A percentile compares a stretch with the other conserved stretches of the same genome.
Evolutionary conservation across 768 basidiomycete genomes (phyloP).

Genomic region (Macrolepiota fuliginosa): DNA sequence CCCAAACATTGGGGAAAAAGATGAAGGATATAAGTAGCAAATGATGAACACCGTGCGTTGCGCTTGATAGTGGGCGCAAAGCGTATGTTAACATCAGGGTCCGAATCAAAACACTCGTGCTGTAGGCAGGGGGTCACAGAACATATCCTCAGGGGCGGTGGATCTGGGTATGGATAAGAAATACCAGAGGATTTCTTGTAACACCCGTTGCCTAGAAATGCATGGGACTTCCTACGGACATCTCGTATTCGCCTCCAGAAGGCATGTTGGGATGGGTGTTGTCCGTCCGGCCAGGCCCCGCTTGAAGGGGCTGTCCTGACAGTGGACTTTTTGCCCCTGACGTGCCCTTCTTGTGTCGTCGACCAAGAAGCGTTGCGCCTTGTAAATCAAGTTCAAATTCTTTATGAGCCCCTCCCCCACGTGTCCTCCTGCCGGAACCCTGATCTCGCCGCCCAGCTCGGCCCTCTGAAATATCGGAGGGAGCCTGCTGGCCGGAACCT

Average conservation of each 20-base stretch:
- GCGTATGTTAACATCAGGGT: background rate
- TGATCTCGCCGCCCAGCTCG: slow-evolving; percentile 35
- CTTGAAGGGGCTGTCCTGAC: slow-evolving; percentile 8
- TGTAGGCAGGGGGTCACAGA: background rate
- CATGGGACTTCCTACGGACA: slow-evolving; percentile 24
- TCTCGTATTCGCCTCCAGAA: slow-evolving; percentile 17
- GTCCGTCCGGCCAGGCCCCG: slow-evolving; percentile 2
- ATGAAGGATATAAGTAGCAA: slow-evolving; percentile 8
- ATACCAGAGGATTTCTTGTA: background rate
- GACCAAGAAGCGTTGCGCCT: slow-evolving; percentile 81
- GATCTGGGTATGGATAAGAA: background rate
- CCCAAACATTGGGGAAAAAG: background rate
- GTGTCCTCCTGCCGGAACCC: slow-evolving; percentile 20
- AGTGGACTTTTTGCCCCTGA: slow-evolving; percentile 17
- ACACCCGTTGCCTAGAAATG: slow-evolving; percentile 14
- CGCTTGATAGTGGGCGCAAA: background rate
- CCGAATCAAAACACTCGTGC: background rate
- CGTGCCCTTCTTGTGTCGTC: slow-evolving; percentile 49
- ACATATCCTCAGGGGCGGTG: background rate
- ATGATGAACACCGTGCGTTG: background rate
- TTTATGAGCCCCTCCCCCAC: slow-evolving; percentile 6
- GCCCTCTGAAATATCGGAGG: slow-evolving; percentile 26
- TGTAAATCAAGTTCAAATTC: slow-evolving; percentile 85
- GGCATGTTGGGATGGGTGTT: slow-evolving; percentile 11
- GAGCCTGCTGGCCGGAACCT: slow-evolving; percentile 5